A percentile compares a stretch with the other conserved stretches of the same genome.
phyloP scores from a whole-genome alignment of 1,139 yeast genomes.

The Debaryomycetaceae sp. region DNA sequence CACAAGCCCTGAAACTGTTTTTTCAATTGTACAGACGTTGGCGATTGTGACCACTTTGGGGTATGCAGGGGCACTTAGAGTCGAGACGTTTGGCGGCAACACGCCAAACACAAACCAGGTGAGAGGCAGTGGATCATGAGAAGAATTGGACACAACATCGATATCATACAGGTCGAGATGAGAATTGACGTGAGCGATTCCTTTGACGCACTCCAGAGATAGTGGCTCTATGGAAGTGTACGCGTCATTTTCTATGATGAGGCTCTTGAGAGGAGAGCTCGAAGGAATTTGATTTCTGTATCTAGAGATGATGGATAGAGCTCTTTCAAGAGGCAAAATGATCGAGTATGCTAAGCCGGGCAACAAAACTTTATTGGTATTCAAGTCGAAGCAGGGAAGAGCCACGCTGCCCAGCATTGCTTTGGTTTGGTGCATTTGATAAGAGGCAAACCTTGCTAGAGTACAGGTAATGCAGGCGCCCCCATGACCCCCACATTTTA shows the following conservation, averaged over 20 bases:
- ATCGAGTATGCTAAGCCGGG: constrained; percentile 57
- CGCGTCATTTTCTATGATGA: constrained; percentile 26
- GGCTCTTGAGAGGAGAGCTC: constrained; percentile 20
- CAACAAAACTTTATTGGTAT: constrained; percentile 36
- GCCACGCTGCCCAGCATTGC: too few relatives aligned
- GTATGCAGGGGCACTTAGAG: constrained; percentile 27
- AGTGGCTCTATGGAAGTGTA: constrained; percentile 11
- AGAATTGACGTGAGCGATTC: constrained; percentile 13
- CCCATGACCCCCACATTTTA: too few relatives aligned
- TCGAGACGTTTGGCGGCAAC: constrained; percentile 30
- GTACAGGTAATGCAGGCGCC: too few relatives aligned
- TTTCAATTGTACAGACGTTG: constrained; percentile 37
- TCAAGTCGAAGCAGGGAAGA: background rate
- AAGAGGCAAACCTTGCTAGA: too few relatives aligned
- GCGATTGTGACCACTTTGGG: constrained; percentile 35
- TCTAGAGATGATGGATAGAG: constrained; percentile 35
- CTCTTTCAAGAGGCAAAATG: constrained; percentile 37
- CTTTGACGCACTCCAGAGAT: constrained; percentile 26
- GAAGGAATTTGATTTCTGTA: constrained; percentile 19
- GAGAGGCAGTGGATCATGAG: background rate
- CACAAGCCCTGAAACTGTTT: constrained; percentile 33
- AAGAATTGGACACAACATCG: too few relatives aligned
- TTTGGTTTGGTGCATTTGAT: too few relatives aligned
- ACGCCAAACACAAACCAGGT: constrained; percentile 20
- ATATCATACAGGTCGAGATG: constrained; percentile 3